Conservation (phyloP, 352 stramenopile species). For the Phytophthora pistaciae region DNA sequence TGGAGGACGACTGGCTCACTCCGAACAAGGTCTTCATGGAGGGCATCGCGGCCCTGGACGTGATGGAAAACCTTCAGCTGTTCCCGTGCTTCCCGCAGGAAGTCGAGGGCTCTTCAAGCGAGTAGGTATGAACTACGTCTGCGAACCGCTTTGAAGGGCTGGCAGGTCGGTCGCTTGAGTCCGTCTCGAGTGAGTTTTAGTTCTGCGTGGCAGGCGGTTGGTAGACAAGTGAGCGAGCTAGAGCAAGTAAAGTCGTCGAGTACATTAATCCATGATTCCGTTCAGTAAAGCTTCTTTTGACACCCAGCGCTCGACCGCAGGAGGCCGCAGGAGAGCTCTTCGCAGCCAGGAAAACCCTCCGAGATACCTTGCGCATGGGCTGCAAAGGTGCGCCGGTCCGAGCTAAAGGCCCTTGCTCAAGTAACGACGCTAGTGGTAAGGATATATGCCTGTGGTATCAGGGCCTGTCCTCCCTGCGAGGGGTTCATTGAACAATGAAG, state of each 20-base stretch:
- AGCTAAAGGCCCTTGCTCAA: neutral
- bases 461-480: neutral
- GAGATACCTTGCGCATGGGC: neutral
- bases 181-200: neutral
- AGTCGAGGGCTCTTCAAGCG: conserved; percentile 26
- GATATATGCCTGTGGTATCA: neutral
- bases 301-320: neutral
- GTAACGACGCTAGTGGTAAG: neutral
- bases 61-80: conserved; percentile 55
- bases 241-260: conserved; percentile 14
- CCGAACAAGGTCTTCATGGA: conserved; percentile 68
- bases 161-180: neutral
- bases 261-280: conserved; percentile 30
- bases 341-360: neutral
- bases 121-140: conserved; percentile 18
- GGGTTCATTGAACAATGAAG: neutral
- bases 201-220: neutral
- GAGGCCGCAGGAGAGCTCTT: neutral
- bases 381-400: conserved; percentile 8
- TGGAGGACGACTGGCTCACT: conserved; percentile 76
- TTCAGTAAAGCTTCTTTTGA: conserved; percentile 7
- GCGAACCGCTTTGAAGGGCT: neutral
- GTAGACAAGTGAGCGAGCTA: conserved; percentile 24
- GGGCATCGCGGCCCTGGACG: conserved; percentile 60
- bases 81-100: conserved; percentile 71